Evolutionary conservation across 2,329 filamentous ascomycete species (phyloP).

Genomic region (Plectosphaerella sp.): DNA sequence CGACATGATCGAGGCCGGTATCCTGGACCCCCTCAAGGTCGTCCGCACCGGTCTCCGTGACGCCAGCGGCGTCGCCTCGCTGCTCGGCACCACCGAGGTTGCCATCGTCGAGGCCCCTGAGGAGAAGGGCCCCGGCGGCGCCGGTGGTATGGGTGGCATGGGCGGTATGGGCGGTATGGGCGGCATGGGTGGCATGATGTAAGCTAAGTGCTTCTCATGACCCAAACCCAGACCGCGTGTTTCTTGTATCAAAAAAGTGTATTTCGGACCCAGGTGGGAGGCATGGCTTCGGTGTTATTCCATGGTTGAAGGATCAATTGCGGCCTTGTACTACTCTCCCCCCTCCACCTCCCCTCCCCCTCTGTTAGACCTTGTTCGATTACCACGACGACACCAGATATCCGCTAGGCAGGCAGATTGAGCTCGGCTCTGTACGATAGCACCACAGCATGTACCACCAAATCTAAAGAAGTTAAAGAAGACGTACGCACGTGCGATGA

Average conservation of each 20-base stretch:
- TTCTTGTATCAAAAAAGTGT: constrained; percentile 17
- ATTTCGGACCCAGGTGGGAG: constrained; percentile 25
- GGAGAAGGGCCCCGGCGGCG: constrained; percentile 70
- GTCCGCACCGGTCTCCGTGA: constrained; percentile 94
- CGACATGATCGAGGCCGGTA: constrained; percentile 96
- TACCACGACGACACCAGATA: constrained; percentile 6
- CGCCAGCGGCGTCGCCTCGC: constrained; percentile 90
- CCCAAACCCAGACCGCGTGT: constrained; percentile 3
- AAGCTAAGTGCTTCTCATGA: constrained; percentile 24
- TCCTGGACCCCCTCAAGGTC: constrained; percentile 98
- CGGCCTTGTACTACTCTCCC: constrained; percentile 32
- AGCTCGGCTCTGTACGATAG: constrained; percentile 13
- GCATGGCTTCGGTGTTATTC: constrained; percentile 47
- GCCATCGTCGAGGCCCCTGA: constrained; percentile 95
- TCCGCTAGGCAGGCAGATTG: constrained; percentile 8
- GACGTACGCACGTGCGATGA: not conserved
- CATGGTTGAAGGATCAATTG: constrained; percentile 25
- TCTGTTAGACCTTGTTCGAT: constrained; percentile 12
- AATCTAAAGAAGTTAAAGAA: constrained; percentile 4
- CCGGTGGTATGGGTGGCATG: constrained; percentile 57
- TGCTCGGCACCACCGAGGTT: constrained; percentile 96
- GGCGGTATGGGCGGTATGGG: constrained; percentile 62
- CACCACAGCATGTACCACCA: constrained; percentile 12
- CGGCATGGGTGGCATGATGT: constrained; percentile 62
- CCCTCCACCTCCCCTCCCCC: constrained; percentile 19